Evolutionary conservation across 2,329 filamentous ascomycete species (phyloP).

Genomic region (Aspergillus caelatus): DNA sequence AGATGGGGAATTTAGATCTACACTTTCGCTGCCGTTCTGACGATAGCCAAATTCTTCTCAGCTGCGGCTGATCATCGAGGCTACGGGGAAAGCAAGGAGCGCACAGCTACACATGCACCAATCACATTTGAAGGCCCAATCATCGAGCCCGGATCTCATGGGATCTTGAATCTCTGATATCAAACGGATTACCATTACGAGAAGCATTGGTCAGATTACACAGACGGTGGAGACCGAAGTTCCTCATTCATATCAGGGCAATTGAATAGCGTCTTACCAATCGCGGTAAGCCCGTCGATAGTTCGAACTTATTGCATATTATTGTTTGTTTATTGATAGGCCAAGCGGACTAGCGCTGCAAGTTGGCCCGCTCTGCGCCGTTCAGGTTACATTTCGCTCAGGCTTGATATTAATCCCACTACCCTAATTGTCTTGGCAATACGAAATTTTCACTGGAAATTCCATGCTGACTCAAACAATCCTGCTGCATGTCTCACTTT

Average conservation of each 20-base stretch:
- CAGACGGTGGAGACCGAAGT: not conserved
- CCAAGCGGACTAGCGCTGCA: not conserved
- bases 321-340: not conserved
- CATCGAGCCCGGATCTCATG: not conserved
- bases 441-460: not conserved
- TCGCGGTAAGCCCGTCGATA: not conserved
- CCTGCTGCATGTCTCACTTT: not conserved
- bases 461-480: not conserved
- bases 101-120: not conserved
- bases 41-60: not conserved
- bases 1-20: not conserved
- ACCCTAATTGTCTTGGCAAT: constrained; percentile 1
- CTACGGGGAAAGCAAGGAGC: not conserved
- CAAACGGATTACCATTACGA: not conserved
- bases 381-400: not conserved
- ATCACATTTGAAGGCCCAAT: not conserved
- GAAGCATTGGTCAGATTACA: not conserved
- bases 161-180: not conserved
- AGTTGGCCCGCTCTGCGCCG: not conserved
- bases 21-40: not conserved
- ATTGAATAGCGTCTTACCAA: not conserved
- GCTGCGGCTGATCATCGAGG: not conserved
- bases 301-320: not conserved
- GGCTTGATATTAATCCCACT: not conserved
- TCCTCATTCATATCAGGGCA: not conserved